A percentile compares a stretch with the other conserved stretches of the same genome.
These are phyloP conservation scores for Geranium rotundifolium DNA, from an alignment of 345 rosid genomes.

Conservation along the genomic window DNA sequence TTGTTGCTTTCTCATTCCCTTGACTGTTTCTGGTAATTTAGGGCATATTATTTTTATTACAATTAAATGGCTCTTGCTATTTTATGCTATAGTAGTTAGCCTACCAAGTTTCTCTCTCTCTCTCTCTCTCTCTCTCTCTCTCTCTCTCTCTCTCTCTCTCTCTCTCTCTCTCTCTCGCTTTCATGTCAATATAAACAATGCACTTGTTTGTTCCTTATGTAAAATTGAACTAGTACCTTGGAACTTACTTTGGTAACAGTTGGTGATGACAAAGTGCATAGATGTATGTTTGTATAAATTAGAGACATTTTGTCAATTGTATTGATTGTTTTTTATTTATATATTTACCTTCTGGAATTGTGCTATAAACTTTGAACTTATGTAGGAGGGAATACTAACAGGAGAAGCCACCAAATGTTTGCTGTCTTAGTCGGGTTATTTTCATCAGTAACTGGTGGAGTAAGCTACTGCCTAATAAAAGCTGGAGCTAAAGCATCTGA, in stretches of 20 bases:
- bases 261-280: not conserved
- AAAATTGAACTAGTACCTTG: not conserved
- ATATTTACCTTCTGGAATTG: not conserved
- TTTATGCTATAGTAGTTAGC: not conserved
- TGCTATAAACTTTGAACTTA: not conserved
- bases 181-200: not conserved
- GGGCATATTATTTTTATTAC: not conserved
- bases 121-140: not conserved
- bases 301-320: not conserved
- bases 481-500: conserved; percentile 79
- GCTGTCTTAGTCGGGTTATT: conserved; percentile 52
- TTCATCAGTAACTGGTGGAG: conserved; percentile 74
- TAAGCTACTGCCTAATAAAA: conserved; percentile 64
- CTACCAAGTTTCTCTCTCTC: not conserved
- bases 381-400: conserved; percentile 20
- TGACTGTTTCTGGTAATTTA: not conserved
- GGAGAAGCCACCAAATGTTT: conserved; percentile 34
- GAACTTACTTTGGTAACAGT: not conserved
- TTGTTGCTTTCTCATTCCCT: too few relatives aligned
- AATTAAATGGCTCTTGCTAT: not conserved
- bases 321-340: not conserved
- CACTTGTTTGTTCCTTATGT: not conserved
- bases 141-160: not conserved
- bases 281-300: not conserved
- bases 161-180: not conserved